Percentiles rank a stretch among this genome's conserved stretches.
phyloP scores from a whole-genome alignment of 495 filamentous ascomycete genomes.

The Rusavskia elegans region DNA sequence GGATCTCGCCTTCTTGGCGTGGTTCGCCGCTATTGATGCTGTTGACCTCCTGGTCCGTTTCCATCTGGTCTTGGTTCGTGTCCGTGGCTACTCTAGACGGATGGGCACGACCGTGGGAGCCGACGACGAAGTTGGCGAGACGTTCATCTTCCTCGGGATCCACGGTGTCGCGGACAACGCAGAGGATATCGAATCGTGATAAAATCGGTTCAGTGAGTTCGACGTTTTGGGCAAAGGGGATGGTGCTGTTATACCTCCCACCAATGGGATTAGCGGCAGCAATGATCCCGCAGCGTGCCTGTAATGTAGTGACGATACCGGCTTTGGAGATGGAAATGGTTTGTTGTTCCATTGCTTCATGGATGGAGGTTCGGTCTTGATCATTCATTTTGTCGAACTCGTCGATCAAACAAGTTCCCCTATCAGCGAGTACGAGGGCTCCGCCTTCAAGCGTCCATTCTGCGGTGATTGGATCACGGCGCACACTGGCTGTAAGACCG shows the following conservation, averaged over 20 bases:
- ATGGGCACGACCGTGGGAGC: slow-evolving; percentile 81
- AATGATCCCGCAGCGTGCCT: slow-evolving; percentile 94
- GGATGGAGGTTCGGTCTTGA: slow-evolving; percentile 92
- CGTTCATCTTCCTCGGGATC: slow-evolving; percentile 92
- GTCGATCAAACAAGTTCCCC: slow-evolving; percentile 92
- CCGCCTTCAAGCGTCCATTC: slow-evolving; percentile 99
- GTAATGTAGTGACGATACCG: slow-evolving; percentile 93
- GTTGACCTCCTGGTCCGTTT: slow-evolving; percentile 30
- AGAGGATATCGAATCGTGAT: slow-evolving; percentile 97
- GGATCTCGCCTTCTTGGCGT: slow-evolving; percentile 62
- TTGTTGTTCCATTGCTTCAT: slow-evolving; percentile 99
- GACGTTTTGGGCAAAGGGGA: slow-evolving; percentile 90
- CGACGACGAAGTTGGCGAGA: slow-evolving; percentile 86
- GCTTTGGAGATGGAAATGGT: slow-evolving; percentile 99
- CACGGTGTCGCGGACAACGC: slow-evolving; percentile 94
- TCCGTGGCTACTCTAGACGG: slow-evolving; percentile 43
- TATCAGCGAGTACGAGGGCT: slow-evolving; percentile 87
- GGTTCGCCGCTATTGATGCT: slow-evolving; percentile 32
- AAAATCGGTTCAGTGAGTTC: slow-evolving; percentile 95
- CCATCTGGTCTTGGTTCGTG: slow-evolving; percentile 41
- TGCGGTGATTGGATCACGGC: slow-evolving; percentile 84
- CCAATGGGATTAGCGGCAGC: slow-evolving; percentile 95
- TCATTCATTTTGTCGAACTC: slow-evolving; percentile 99
- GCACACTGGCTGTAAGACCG: slow-evolving; percentile 93
- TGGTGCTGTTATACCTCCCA: slow-evolving; percentile 90